phyloP scores from a whole-genome alignment of 768 basidiomycete species.

The Dentipellis sp. region DNA sequence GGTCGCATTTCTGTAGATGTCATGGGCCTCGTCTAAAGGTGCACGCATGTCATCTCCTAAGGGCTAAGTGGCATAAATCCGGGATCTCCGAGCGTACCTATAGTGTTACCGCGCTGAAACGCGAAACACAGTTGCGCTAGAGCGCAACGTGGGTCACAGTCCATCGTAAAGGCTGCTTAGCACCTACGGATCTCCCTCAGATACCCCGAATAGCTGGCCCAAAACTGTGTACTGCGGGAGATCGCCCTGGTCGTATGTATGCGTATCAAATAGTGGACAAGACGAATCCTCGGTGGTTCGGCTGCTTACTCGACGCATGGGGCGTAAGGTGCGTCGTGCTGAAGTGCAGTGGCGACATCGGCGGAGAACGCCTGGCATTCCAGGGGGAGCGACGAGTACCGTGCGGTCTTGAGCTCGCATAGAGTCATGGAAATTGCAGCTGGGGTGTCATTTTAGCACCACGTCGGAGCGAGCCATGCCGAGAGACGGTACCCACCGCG shows the following conservation, averaged over 20 bases:
- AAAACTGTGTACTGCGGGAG: constrained; percentile 14
- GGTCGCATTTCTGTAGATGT: constrained; percentile 14
- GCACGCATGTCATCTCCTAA: too few relatives aligned
- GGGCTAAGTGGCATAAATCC: neutral
- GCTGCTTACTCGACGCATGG: constrained; percentile 12
- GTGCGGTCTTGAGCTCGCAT: constrained; percentile 13
- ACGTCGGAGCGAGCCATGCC: neutral
- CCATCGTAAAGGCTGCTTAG: neutral
- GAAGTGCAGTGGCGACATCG: neutral
- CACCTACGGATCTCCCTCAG: constrained; percentile 13
- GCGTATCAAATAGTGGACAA: neutral
- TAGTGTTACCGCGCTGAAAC: constrained; percentile 11
- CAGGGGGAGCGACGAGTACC: constrained; percentile 10
- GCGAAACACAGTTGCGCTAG: constrained; percentile 14
- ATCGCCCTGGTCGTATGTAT: constrained; percentile 5
- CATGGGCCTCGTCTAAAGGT: constrained; percentile 6
- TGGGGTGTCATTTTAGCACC: neutral
- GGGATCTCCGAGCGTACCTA: neutral
- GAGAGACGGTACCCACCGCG: constrained; percentile 4
- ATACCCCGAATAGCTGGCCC: constrained; percentile 17
- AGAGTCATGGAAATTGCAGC: constrained; percentile 15
- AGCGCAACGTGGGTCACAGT: neutral
- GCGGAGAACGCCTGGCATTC: constrained; percentile 10
- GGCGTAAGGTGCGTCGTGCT: constrained; percentile 1
- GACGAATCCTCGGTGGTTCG: too few relatives aligned